A percentile compares a stretch with the other conserved stretches of the same genome.
These are phyloP conservation scores for Leccinellum rugosiceps DNA, from an alignment of 768 basidiomycete species.

Conservation along the genomic window DNA sequence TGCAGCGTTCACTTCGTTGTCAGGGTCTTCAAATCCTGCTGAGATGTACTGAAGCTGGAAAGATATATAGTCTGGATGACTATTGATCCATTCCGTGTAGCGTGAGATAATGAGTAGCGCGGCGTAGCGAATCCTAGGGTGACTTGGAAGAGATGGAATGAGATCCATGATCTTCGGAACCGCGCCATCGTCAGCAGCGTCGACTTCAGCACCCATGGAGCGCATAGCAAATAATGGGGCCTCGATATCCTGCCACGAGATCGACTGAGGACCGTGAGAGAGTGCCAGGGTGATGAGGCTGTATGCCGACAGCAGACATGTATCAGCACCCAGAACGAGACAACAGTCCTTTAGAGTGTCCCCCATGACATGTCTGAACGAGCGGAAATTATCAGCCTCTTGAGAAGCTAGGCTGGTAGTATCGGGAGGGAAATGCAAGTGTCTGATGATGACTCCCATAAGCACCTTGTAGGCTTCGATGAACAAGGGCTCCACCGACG, in stretches of 20 bases:
- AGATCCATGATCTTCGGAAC: slow-evolving; percentile 98
- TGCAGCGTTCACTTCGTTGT: slow-evolving; percentile 84
- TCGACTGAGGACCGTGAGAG: slow-evolving; percentile 49
- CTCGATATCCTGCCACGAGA: slow-evolving; percentile 95
- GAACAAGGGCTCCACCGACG: slow-evolving; percentile 71
- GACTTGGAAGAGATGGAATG: slow-evolving; percentile 82
- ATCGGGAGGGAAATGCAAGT: slow-evolving; percentile 89
- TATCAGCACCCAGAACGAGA: slow-evolving; percentile 82
- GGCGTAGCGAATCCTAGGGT: slow-evolving; percentile 92
- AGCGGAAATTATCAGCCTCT: slow-evolving; percentile 91
- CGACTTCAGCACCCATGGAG: slow-evolving; percentile 95
- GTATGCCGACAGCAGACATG: slow-evolving; percentile 78
- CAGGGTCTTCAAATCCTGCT: slow-evolving; percentile 79
- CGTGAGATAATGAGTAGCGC: slow-evolving; percentile 92
- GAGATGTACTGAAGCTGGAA: slow-evolving; percentile 90
- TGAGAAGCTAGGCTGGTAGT: slow-evolving; percentile 61
- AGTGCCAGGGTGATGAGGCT: slow-evolving; percentile 77
- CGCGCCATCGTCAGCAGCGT: slow-evolving; percentile 73
- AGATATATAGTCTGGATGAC: slow-evolving; percentile 82
- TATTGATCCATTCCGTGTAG: slow-evolving; percentile 95
- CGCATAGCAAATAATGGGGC: slow-evolving; percentile 97
- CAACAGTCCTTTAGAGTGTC: slow-evolving; percentile 99
- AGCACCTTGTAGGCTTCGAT: slow-evolving; percentile 79
- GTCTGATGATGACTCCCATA: slow-evolving; percentile 81
- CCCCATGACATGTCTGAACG: slow-evolving; percentile 97